Base-by-base conservation (phyloP, 108 stramenopile genomes). In the Poteriospumella lacustris region DNA sequence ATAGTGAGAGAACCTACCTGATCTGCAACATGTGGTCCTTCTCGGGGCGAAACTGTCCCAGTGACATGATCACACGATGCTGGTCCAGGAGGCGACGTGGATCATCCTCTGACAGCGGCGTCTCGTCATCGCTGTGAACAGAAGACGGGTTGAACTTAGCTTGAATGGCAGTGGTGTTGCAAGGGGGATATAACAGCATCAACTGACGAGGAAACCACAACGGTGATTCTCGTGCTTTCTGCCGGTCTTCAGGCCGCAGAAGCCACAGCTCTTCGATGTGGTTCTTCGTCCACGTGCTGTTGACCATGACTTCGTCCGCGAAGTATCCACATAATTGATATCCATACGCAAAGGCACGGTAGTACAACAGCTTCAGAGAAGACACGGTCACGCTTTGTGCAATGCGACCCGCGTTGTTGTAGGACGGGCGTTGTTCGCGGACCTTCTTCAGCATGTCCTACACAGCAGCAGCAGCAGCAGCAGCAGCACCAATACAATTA, bases 1-100 rank as follows among this genome's bases (percentile, higher is more conserved):
- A 0, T 64, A 24, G 12, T 38, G 44, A 79, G 42, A n/a, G 12
- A 26, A 0, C 26, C 2, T 33, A 40, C 34, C 24, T 26, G 42
- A 99, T 80, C 83, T 99, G 98, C 0, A 96, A 85, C 1, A 47
- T 39, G 75, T 97, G 96, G 80, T 97, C 91, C 83, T 99, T 99
- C 85, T 99, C 98, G 1, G 98, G 98, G 59, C 98, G 87, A 81
- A 99, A 99, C 75, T 99, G 98, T 3, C 94, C 98, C 36, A 99
- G 93, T 0, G 90, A 91, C 2, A 97, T 44, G 59, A 96, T 87
- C 38, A 90, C 28, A n/a, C n/a, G n/a, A n/a, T n/a, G n/a, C n/a
- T n/a, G n/a, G n/a, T n/a, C n/a, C n/a, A n/a, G n/a, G n/a, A n/a
- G n/a, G n/a, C n/a, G n/a, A n/a, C n/a, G n/a, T n/a, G n/a, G n/a